Base-by-base conservation (phyloP, 2,329 filamentous ascomycete genomes). In the Nemania bipapillata region DNA sequence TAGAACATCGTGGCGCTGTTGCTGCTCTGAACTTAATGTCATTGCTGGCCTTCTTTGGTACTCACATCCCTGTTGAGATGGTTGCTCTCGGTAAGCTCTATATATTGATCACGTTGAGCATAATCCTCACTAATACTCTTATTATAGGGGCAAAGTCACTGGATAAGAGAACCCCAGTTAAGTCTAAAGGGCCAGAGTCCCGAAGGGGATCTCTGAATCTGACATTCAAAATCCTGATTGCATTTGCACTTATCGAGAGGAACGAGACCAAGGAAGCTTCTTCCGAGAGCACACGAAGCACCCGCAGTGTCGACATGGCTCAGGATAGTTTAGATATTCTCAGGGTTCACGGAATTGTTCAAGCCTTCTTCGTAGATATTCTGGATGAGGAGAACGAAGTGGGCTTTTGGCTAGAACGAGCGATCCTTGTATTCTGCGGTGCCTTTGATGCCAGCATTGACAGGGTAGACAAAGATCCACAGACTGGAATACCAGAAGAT, bases 11-110 rank as follows among this genome's bases (percentile, higher is more conserved):
- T 28, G 83, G 82, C 1, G 82, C 83, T 15, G 75, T 75, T 12
- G 86, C 89, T 62, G 89, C 90, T 0, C 78, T 90, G 56, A 91
- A 91, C 73, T 77, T 92, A 40, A 87, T 92, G 70, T 87, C 86
- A 24, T 79, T 92, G 12, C 78, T 92, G 15, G 87, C 86, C 1
- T 92, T 91, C 73, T 88, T 90, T 62, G 87, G 87, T 47, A 87
- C 89, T 63, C 84, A 89, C 64, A 83, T 91, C 4, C 90, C 90
- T 0, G 87, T 92, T 24, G 89, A 89, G 63, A 86, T 92, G 82
- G 80, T 92, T 12, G 81, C 81, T 32, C 80, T 91, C 17, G 89
- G 89, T 77, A 77, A 72, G 80, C 70, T 53, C 17, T 32, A 7
- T n/a, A 56, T 2, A 30, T 35, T 24, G 4, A 30, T 9, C 50